A percentile compares a stretch with the other conserved stretches of the same genome.
Conservation (phyloP, 2,329 filamentous ascomycete genomes). For the Grosmannia serpens region DNA sequence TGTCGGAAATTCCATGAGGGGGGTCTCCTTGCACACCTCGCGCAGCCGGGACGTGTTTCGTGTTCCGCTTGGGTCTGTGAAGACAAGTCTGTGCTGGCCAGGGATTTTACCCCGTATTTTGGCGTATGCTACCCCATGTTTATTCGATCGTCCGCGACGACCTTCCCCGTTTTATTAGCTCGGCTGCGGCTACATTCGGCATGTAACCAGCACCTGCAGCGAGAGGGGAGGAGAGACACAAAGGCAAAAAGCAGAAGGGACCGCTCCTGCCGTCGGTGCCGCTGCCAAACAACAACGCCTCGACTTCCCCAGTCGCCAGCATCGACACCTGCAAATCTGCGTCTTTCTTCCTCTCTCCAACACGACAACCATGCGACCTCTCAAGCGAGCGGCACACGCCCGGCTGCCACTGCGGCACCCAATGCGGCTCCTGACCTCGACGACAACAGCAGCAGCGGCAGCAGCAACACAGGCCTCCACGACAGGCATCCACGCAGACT, state of each 20-base stretch:
- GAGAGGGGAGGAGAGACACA: conserved; percentile 1
- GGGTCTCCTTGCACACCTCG: too few relatives aligned
- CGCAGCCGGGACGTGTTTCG: too few relatives aligned
- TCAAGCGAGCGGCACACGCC: conserved; percentile 36
- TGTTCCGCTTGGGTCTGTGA: background rate
- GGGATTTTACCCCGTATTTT: background rate
- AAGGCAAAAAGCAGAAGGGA: background rate
- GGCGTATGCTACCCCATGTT: background rate
- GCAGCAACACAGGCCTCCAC: conserved; percentile 19
- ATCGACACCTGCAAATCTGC: too few relatives aligned
- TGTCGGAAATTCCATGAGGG: too few relatives aligned
- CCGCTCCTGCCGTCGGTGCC: background rate
- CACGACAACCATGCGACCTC: conserved; percentile 36
- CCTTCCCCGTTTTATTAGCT: background rate
- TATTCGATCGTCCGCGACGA: background rate
- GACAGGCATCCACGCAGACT: background rate
- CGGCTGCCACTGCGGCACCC: conserved; percentile 25
- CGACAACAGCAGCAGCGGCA: conserved; percentile 12
- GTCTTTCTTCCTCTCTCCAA: background rate
- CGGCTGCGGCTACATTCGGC: conserved; percentile 11
- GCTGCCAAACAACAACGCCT: background rate
- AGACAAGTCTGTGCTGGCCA: background rate
- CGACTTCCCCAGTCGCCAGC: background rate
- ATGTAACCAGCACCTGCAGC: background rate
- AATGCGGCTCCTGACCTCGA: conserved; percentile 4